Base-by-base conservation (phyloP, 176 grass and related monocot genomes). In the Oryza glumipatula region DNA sequence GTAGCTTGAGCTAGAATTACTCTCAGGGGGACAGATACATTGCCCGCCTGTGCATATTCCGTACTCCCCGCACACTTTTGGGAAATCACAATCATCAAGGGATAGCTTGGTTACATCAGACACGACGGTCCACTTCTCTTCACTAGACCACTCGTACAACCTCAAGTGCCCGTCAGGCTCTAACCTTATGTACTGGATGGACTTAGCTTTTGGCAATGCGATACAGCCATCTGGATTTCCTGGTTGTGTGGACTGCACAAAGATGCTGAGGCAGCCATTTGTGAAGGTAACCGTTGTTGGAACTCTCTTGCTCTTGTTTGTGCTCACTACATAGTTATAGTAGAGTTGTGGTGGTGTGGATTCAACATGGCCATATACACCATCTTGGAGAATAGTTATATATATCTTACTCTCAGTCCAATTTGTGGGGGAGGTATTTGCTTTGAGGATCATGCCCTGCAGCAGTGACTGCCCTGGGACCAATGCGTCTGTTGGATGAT, bases 1-100 rank as follows among this genome's bases (percentile, higher is more conserved):
- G 46, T 86, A 91, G 44, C n/a, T 68, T 51, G 70, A 60, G 30
- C 33, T 82, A 64, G 72, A 86, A 86, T 77, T 54, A 5, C 6
- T 38, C 33, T 26, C 5, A 32, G 30, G 30, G 23, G 88, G 88
- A 56, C 88, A 90, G 28, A 38, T 82, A 33, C 88, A 89, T 32
- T 89, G 87, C 14, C 83, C 83, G 12, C 79, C 84, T 38, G 87
- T 80, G 75, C 83, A 94, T 81, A 94, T 84, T 19, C 89, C 86
- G 0, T 91, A 94, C 35, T 36, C 35, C 35, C 35, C 35, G 35
- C 92, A 89, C 0, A 82, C 89, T 1, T 38, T 82, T 32, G 83
- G 88, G 52, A 82, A 82, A 48, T 36, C 72, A 43, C 88, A 90
- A n/a, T 67, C 64, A 80, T 89, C 81, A 39, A 6, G 84, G 56